Evolutionary conservation across 768 basidiomycete species (phyloP), one percentile per base, ranked within the genome.

Genomic region (Naganishia onofrii): DNA sequence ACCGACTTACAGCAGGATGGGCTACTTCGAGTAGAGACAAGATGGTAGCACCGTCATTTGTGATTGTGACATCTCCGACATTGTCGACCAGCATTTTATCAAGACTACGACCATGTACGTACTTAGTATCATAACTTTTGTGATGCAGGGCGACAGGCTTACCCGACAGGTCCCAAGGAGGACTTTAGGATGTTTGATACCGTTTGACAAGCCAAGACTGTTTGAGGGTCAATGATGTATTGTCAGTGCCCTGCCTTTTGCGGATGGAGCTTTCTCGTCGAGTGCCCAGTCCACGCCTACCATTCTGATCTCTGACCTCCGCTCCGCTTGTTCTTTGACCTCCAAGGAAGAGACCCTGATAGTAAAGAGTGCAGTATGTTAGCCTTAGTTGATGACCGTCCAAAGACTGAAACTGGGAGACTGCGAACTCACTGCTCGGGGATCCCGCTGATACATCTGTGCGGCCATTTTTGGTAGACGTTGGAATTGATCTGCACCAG

Each of bases 11-110:
- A 4, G 96, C 96, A 31, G 96, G 96, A 78, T 98, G 93, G 76
- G 96, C 92, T 54, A 99, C 94, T 19, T 92, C 88, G 48, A 98
- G 85, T 23, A 98, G 85, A 28, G 91, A 89, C 46, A 99, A 87
- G 75, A 99, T 99, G n/a, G 96, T 98, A 19, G 96, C 96, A 57
- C 96, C 96, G 83, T 98, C 96, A 82, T 99, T 99, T 56, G 96
- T 97, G 80, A 99, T 98, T 34, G 96, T 98, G 32, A 98, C 94
- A 86, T 99, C 96, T 74, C 93, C 94, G 74, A 97, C 93, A 83
- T 95, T 94, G 81, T 98, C 94, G 19, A 98, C 93, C 68, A 96
- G 85, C 95, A 97, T 81, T 74, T 81, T 78, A 68, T 79, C 77
- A 29, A 79, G 76, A 68, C 76, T 79, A 51, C 8, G 38, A 36